phyloP scores from a whole-genome alignment of 2,329 filamentous ascomycete genomes.

The Thelonectria discophora region DNA sequence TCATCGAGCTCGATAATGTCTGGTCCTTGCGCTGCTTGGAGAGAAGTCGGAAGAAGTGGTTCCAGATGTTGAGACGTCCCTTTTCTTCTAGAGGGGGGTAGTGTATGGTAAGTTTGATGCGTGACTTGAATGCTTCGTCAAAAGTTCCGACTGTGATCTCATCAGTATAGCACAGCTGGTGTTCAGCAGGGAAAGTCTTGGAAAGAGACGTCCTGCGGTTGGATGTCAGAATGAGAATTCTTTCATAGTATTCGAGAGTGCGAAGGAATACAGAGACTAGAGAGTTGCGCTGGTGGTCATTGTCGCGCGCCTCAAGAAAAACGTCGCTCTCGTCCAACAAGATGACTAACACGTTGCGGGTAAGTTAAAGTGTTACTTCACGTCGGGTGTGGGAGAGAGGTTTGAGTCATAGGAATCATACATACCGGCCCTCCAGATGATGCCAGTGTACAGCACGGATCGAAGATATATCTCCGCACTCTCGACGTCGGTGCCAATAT shows the following conservation, averaged over 20 bases:
- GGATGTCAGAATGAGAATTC: conserved; percentile 45
- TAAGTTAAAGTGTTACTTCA: conserved; percentile 8
- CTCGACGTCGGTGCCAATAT: conserved; percentile 36
- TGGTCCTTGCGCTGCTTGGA: conserved; percentile 11
- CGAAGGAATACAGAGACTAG: background rate
- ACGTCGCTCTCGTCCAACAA: background rate
- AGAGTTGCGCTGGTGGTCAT: background rate
- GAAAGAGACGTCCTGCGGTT: conserved; percentile 37
- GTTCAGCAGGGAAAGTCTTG: background rate
- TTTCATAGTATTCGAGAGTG: background rate
- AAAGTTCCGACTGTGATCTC: conserved; percentile 41
- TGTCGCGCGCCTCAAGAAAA: background rate
- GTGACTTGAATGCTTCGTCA: conserved; percentile 43
- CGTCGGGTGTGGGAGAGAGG: too few relatives aligned
- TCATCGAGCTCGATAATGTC: conserved; percentile 9
- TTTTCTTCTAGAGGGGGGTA: conserved; percentile 41
- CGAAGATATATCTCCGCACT: conserved; percentile 36
- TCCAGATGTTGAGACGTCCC: conserved; percentile 42
- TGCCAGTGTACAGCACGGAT: conserved; percentile 36
- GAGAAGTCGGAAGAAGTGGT: conserved; percentile 37
- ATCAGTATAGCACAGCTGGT: background rate
- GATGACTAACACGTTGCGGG: conserved; percentile 34
- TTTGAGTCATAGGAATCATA: conserved; percentile 30
- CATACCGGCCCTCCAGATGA: conserved; percentile 35
- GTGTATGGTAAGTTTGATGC: conserved; percentile 43